Base-by-base conservation (phyloP, 169 alveolate species). In the Cystoisospora suis region DNA sequence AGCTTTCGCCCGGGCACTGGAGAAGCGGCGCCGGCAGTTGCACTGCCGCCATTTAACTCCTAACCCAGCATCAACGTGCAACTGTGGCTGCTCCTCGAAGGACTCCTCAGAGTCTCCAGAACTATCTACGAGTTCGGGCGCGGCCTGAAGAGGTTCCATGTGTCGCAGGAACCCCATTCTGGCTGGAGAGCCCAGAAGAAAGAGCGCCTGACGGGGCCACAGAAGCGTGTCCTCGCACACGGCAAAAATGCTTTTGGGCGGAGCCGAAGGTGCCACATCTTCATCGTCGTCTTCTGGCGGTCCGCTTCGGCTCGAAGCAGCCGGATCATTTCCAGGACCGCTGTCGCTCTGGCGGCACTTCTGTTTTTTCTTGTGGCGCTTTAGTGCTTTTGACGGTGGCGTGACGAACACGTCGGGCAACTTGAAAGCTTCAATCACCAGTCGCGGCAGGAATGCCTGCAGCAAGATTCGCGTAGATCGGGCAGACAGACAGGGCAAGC, bases 121-220 rank as follows among this genome's bases (percentile, higher is more conserved):
- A 53, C 29, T 23, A 12, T 15, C 65, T 23, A 23, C 23, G n/a
- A 61, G 15, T 61, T 61, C 36, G 1, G 88, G 17, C 0, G 2
- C 88, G 2, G 44, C 87, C 34, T 6, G 77, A 40, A 86, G 77
- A 34, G 79, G 49, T 59, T 86, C 91, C 44, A 44, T 56, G 75
- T 86, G 91, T 3, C 49, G 86, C 75, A 20, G 46, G 23, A 47
- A 86, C 3, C 85, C 91, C 86, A 32, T 45, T 34, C 36, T 75
- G 45, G 77, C 29, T 27, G 83, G 77, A 20, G 91, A 27, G 15
- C 86, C 85, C 17, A 86, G 59, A 7, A 86, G 44, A 36, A 86
- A 86, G 2, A 80, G 86, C 36, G 91, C 91, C 61, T 86, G 91
- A 27, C 91, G 45, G 4, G 91, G 91, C 91, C 91, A 86, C 45